Conservation (phyloP, 192 early-diverging fungal genomes). For the Entomortierella beljakovae region DNA sequence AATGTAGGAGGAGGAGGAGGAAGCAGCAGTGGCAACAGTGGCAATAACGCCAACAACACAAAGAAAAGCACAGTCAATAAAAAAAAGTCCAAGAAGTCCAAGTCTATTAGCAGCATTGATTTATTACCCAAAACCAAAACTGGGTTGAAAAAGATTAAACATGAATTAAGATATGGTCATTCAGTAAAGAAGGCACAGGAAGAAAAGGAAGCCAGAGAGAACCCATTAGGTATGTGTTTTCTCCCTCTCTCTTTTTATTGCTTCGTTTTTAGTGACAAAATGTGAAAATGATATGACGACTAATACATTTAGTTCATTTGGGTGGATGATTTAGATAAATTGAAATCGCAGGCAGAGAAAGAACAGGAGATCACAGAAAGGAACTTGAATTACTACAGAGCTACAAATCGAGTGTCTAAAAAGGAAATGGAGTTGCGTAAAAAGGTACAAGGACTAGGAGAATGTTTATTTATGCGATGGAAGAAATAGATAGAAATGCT, state of each 20-base stretch:
- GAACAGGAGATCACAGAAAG: slow-evolving; percentile 28
- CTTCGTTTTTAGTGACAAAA: slow-evolving; percentile 1
- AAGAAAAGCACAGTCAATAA: not conserved
- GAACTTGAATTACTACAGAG: slow-evolving; percentile 40
- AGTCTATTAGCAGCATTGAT: slow-evolving; percentile 15
- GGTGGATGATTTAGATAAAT: slow-evolving; percentile 1
- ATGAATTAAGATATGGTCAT: slow-evolving; percentile 57
- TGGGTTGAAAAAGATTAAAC: slow-evolving; percentile 59
- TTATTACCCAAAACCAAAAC: slow-evolving; percentile 56
- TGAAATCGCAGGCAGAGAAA: slow-evolving; percentile 28
- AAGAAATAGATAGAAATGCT: not conserved
- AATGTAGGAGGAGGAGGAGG: too few relatives aligned
- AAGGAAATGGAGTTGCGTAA: slow-evolving; percentile 47
- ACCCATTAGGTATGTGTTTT: slow-evolving; percentile 53
- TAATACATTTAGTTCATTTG: not conserved
- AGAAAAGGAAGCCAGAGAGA: slow-evolving; percentile 50
- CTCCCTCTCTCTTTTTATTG: not conserved
- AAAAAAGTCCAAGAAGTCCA: slow-evolving; percentile 11
- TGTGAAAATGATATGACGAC: not conserved
- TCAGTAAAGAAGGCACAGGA: slow-evolving; percentile 47
- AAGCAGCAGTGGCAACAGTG: not conserved
- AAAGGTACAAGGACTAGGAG: slow-evolving; percentile 20
- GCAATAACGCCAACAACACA: not conserved
- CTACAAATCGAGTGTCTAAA: slow-evolving; percentile 39
- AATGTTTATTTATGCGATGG: not conserved